Evolutionary conservation across 73 alveolate genomes (phyloP), one percentile per base, ranked within the genome.

Genomic region (Diophrys sp.): DNA sequence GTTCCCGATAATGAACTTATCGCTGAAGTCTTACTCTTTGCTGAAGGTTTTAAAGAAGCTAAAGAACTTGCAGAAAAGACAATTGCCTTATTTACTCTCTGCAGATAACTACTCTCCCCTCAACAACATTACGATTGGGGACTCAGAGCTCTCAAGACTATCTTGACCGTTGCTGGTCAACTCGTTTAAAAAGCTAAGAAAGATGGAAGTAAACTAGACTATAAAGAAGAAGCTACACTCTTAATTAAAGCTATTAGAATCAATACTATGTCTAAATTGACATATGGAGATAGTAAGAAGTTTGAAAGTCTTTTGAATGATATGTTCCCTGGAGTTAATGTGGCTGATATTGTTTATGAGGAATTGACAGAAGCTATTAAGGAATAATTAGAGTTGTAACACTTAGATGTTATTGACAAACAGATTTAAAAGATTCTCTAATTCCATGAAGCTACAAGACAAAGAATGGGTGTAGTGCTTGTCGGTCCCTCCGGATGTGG

Each of bases 401-500:
- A 96, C 74, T 87, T 97, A 72, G 98, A 96, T 56, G 92, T 77
- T 30, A 97, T 97, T 2, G 99, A 96, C 29, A 89, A 96, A 32
- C 98, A 98, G 83, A 93, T 96, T 75, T 71, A 94, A 74, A 98
- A 98, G 89, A 98, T 98, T 75, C 97, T 97, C 56, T 98, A 98
- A 84, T 97, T 97, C 93, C 97, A 98, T 77, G 99, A 98, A 82
- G 99, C 99, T 29, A 93, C 99, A 23, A 93, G 95, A 71, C 98
- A 98, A 80, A 95, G 99, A 84, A 98, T 98, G 99, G 99, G 99
- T 23, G 99, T 97, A 5, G 99, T 98, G 75, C 90, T 98, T 31
- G 99, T 98, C 23, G 99, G 99, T 0, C 99, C 99, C 0, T 98
- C 99, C 0, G 99, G 99, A 11, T 98, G 99, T 73, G 99, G 99